Base-by-base conservation (phyloP, 176 grass and related monocot species). In the Carex cristatella region DNA sequence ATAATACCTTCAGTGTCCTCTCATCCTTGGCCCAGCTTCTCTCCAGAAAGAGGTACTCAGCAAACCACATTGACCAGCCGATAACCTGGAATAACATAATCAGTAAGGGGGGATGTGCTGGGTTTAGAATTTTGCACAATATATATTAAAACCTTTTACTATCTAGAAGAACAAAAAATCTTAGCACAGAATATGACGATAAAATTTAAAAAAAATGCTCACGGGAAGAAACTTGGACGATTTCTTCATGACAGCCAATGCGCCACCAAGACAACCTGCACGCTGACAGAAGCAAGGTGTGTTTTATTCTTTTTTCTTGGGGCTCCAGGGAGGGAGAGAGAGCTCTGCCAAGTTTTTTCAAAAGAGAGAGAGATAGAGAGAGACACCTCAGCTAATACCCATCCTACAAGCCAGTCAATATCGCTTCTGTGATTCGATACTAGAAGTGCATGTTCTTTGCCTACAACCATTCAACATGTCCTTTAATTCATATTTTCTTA, bases 341-440 rank as follows among this genome's bases (percentile, higher is more conserved):
- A 13, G 38, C 38, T 40, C 38, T 40, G 38, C 38, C 4, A 40
- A 40, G 38, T 40, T 40, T 40, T 40, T 40, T 37, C 35, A 40
- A 40, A 5, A 61, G 37, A 63, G 2, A 75, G 55, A 19, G 74
- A 61, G 64, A 19, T 51, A 83, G 32, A 38, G 72, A 46, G 65
- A 46, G 83, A 75, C 86, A 97, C 94, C 91, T 97, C 86, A 15
- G 94, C 91, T 84, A 97, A 89, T 70, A 97, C 89, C 94, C 91
- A 97, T 80, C 94, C 94, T 80, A 97, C 92, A 86, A 97, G 91
- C 91, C 94, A 97, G 79, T 97, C 94, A 86, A 97, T 97, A 81
- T 97, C 94, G 63, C 91, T 97, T 64, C 71, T 87, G 83, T 97
- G 94, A 87, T 97, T 97, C 46, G 86, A 94, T 68, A 97, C 85